These are phyloP conservation scores for Aspergillus awamori DNA, from an alignment of 2,329 filamentous ascomycete species.

Conservation along the genomic window DNA sequence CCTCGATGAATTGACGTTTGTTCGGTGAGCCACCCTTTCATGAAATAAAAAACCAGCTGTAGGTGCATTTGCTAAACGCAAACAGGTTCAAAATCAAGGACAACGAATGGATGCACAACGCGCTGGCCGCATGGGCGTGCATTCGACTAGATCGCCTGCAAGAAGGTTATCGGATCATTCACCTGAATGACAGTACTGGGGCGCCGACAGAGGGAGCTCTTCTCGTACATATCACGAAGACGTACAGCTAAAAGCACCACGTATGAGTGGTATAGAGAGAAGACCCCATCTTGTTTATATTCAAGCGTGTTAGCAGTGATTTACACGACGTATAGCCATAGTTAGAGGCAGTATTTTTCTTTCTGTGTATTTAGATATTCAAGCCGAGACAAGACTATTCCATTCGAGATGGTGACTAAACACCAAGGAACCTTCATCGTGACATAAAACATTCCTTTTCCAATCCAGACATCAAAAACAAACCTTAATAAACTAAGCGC, in stretches of 20 bases:
- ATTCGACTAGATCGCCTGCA: conserved; percentile 80
- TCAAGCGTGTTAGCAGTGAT: too few relatives aligned
- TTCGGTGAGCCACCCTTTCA: conserved; percentile 61
- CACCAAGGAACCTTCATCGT: too few relatives aligned
- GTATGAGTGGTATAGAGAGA: too few relatives aligned
- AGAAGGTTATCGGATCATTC: conserved; percentile 75
- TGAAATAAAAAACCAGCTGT: not conserved
- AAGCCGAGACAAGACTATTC: too few relatives aligned
- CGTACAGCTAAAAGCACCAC: conserved; percentile 1
- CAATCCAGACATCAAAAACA: too few relatives aligned
- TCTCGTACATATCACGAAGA: conserved; percentile 73
- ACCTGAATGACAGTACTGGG: conserved; percentile 71
- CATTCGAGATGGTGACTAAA: too few relatives aligned
- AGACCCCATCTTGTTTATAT: too few relatives aligned
- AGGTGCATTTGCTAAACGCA: not conserved
- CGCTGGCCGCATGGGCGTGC: conserved; percentile 84
- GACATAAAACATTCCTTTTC: too few relatives aligned
- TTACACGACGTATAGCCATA: too few relatives aligned
- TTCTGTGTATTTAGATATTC: too few relatives aligned
- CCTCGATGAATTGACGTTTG: conserved; percentile 70
- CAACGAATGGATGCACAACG: conserved; percentile 77
- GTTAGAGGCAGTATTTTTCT: too few relatives aligned
- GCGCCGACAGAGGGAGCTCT: conserved; percentile 67
- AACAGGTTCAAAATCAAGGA: conserved; percentile 81
- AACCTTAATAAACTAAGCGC: too few relatives aligned